Conservation (phyloP, 202 grass and related monocot genomes). For the Cymbopogon flexuosus region DNA sequence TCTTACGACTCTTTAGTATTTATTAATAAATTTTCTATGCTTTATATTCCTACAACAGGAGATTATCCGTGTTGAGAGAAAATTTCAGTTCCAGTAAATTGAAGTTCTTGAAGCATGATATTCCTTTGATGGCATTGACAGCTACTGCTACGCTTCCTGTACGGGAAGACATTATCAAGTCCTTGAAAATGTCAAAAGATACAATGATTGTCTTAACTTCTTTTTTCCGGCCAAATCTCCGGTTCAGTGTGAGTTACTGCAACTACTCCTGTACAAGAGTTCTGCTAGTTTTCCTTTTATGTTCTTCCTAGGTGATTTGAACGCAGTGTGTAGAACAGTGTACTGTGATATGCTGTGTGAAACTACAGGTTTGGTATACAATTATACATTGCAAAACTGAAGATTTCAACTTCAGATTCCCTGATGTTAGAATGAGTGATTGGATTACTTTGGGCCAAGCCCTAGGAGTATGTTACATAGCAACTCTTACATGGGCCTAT, state of each 20-base stretch:
- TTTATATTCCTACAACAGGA: slow-evolving; percentile 1
- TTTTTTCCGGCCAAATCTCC: slow-evolving; percentile 81
- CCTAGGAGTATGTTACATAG: too few species aligned
- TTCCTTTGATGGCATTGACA: too few species aligned
- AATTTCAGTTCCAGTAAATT: too few species aligned
- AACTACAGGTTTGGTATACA: neutral
- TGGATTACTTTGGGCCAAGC: too few species aligned
- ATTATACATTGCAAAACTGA: neutral
- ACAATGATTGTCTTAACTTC: slow-evolving; percentile 61
- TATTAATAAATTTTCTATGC: neutral
- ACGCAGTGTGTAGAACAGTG: neutral
- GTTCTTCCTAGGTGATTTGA: neutral
- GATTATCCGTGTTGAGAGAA: too few species aligned
- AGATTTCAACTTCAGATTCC: neutral
- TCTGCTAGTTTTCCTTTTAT: neutral
- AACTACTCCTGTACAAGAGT: neutral
- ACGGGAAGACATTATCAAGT: slow-evolving; percentile 31
- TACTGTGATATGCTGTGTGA: neutral
- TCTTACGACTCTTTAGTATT: neutral
- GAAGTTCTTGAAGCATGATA: too few species aligned
- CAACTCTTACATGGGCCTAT: too few species aligned
- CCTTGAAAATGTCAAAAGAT: slow-evolving; percentile 64
- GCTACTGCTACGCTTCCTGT: too few species aligned
- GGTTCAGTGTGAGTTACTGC: slow-evolving; percentile 59
- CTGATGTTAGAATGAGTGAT: too few species aligned